Conservation (phyloP, 2,329 filamentous ascomycete species). For the Fusarium bactridioides region DNA sequence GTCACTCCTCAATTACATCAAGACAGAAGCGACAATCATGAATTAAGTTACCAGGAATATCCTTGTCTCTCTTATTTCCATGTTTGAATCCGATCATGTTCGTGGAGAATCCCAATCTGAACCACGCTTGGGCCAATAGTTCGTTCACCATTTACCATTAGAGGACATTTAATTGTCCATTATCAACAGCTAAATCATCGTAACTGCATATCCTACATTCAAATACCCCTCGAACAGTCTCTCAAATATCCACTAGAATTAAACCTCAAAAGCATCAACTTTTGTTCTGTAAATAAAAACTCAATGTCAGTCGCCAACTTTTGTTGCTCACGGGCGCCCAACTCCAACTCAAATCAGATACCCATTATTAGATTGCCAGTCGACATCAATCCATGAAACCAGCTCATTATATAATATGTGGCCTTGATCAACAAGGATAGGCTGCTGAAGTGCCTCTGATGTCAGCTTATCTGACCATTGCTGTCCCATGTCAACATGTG, state of each 20-base stretch:
- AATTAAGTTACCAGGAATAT: neutral
- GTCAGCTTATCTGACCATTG: slow-evolving; percentile 32
- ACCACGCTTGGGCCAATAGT: neutral
- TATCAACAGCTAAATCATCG: neutral
- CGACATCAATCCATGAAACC: slow-evolving; percentile 49
- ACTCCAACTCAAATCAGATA: slow-evolving; percentile 34
- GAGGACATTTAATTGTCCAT: neutral
- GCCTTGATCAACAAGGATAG: slow-evolving; percentile 43
- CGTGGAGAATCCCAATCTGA: neutral
- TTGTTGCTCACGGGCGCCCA: neutral
- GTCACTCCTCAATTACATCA: neutral
- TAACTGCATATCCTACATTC: neutral
- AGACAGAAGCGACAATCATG: neutral
- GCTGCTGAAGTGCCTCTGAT: slow-evolving; percentile 33
- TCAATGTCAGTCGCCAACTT: neutral
- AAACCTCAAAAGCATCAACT: neutral
- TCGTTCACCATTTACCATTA: neutral
- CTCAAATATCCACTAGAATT: neutral
- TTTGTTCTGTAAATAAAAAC: neutral
- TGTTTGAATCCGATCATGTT: neutral
- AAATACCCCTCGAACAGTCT: neutral
- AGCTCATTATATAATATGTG: slow-evolving; percentile 48
- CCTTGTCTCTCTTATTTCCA: neutral
- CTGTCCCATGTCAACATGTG: slow-evolving; percentile 33
- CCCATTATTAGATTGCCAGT: slow-evolving; percentile 45